phyloP scores from a whole-genome alignment of 345 rosid genomes.

The Hibiscus tridactylites region DNA sequence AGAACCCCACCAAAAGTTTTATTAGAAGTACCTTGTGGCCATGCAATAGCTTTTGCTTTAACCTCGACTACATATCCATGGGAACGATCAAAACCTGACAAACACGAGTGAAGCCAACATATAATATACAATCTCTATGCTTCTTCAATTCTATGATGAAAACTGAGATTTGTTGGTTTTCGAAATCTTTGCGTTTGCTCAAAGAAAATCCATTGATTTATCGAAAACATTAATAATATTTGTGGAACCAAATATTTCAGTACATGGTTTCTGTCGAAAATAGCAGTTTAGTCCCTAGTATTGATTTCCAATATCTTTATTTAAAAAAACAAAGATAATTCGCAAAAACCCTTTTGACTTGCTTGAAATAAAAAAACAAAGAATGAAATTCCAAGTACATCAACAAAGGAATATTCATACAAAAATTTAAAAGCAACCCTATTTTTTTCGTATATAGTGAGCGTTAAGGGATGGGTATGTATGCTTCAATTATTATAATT shows the following conservation, averaged over 20 bases:
- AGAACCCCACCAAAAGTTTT: too few species aligned
- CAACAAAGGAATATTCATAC: constrained; percentile 28
- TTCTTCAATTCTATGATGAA: neutral
- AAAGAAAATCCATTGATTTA: too few species aligned
- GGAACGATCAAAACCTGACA: constrained; percentile 28
- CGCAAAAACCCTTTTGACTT: too few species aligned
- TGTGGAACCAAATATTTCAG: too few species aligned
- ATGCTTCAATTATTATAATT: too few species aligned
- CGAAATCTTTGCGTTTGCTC: too few species aligned
- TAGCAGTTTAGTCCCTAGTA: neutral
- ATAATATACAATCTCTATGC: neutral
- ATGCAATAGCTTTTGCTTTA: constrained; percentile 41
- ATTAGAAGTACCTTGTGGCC: constrained; percentile 32
- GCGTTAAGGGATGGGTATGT: neutral
- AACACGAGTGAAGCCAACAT: constrained; percentile 31
- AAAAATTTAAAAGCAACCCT: constrained; percentile 25
- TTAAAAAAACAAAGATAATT: too few species aligned
- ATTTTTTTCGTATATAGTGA: constrained; percentile 19
- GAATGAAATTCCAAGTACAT: constrained; percentile 8
- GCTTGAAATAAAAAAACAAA: neutral
- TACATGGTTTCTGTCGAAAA: too few species aligned
- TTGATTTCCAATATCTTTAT: neutral
- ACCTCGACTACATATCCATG: constrained; percentile 6
- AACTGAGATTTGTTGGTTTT: neutral
- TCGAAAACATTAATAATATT: too few species aligned